A percentile compares a stretch with the other conserved stretches of the same genome.
These are phyloP conservation scores for Auxenochlorella pyrenoidosa DNA, from an alignment of 139 green algal genomes.

Conservation along the genomic window DNA sequence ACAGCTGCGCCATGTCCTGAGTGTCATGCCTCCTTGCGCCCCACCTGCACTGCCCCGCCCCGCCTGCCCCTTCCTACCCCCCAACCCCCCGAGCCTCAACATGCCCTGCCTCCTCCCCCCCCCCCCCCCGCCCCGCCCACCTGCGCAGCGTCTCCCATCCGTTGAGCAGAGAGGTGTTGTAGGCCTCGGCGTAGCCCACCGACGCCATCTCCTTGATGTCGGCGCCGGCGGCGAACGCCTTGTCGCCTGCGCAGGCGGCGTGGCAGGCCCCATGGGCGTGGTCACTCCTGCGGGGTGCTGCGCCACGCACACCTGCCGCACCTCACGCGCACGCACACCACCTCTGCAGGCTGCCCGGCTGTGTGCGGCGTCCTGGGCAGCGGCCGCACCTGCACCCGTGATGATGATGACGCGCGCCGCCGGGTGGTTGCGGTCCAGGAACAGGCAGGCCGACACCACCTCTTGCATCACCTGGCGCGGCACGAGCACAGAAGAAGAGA, in stretches of 20 bases:
- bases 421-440: conserved; percentile 30
- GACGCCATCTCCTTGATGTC: conserved; percentile 81
- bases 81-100: neutral
- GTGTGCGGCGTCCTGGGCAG: too few species aligned
- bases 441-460: conserved; percentile 18
- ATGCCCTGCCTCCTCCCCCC: too few species aligned
- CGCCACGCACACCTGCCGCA: too few species aligned
- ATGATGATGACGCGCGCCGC: conserved; percentile 61
- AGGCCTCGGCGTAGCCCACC: conserved; percentile 56
- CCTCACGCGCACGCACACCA: too few species aligned
- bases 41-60: too few species aligned
- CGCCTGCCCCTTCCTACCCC: neutral
- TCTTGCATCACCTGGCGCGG: conserved; percentile 20
- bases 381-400: conserved; percentile 57
- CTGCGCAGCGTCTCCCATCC: conserved; percentile 54
- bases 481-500: neutral
- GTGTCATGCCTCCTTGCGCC: too few species aligned
- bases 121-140: neutral
- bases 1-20: too few species aligned
- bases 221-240: conserved; percentile 80
- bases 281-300: too few species aligned
- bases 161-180: conserved; percentile 50
- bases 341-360: too few species aligned
- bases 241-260: conserved; percentile 64
- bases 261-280: conserved; percentile 11